Evolutionary conservation across 2,329 filamentous ascomycete species (phyloP).

Genomic region (Alternaria brassicae): DNA sequence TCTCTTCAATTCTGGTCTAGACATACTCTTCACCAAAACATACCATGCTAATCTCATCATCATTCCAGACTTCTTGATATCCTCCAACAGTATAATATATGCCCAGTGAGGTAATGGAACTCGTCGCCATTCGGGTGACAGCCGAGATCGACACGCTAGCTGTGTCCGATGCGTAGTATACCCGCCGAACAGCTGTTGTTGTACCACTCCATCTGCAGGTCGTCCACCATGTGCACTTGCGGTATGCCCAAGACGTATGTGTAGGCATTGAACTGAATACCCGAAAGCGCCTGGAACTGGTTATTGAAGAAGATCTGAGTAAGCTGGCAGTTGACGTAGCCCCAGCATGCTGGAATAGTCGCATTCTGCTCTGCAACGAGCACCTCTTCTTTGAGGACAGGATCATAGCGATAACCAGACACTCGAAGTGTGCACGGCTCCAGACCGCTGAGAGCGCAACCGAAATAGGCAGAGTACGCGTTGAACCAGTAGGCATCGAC

Average conservation of each 20-base stretch:
- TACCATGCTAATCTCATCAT: conserved; percentile 14
- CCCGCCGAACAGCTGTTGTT: conserved; percentile 60
- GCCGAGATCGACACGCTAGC: conserved; percentile 34
- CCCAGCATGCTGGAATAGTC: conserved; percentile 53
- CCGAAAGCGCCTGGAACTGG: conserved; percentile 52
- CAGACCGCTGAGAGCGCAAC: conserved; percentile 55
- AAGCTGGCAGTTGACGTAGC: conserved; percentile 53
- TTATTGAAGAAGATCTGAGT: conserved; percentile 53
- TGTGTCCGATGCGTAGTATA: conserved; percentile 41
- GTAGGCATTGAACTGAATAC: conserved; percentile 58
- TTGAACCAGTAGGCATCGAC: conserved; percentile 61
- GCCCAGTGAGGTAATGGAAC: not conserved
- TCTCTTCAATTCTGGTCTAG: conserved; percentile 5
- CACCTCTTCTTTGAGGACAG: conserved; percentile 44
- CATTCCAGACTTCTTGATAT: conserved; percentile 1
- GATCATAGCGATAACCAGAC: conserved; percentile 55
- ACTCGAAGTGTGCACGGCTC: conserved; percentile 54
- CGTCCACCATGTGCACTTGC: conserved; percentile 57
- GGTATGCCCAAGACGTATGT: conserved; percentile 49
- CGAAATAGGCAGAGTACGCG: conserved; percentile 56
- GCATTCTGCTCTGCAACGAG: conserved; percentile 48
- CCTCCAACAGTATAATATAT: not conserved
- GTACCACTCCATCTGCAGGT: conserved; percentile 57
- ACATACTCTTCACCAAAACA: conserved; percentile 8
- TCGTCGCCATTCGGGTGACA: not conserved